A percentile compares a stretch with the other conserved stretches of the same genome.
These are phyloP conservation scores for Pseudoneurospora amorphoporcata DNA, from an alignment of 495 filamentous ascomycete species.

Conservation along the genomic window DNA sequence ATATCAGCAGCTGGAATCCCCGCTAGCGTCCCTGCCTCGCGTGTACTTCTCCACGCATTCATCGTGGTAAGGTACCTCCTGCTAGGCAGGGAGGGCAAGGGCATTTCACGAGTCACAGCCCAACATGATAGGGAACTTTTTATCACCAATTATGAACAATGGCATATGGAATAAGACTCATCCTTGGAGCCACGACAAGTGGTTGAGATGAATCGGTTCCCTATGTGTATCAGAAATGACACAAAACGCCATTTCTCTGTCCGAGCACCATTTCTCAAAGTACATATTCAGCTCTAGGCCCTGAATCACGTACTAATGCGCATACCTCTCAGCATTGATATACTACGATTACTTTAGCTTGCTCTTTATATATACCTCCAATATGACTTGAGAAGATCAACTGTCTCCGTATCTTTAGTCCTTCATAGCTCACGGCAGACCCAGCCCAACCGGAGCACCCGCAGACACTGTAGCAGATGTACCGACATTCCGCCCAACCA, in stretches of 20 bases:
- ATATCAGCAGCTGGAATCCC: not conserved
- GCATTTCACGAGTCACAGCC: not conserved
- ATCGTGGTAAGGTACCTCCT: not conserved
- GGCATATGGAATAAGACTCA: not conserved
- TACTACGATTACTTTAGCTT: not conserved
- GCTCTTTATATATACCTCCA: not conserved
- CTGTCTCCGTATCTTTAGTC: not conserved
- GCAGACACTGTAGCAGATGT: constrained; percentile 7
- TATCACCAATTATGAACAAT: not conserved
- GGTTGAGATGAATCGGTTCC: not conserved
- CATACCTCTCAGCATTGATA: not conserved
- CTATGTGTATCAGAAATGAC: not conserved
- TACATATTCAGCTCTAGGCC: not conserved
- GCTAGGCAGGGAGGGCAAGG: not conserved
- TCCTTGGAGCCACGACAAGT: not conserved
- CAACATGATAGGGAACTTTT: not conserved
- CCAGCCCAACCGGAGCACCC: constrained; percentile 30
- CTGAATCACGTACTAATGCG: not conserved
- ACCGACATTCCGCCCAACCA: constrained; percentile 41
- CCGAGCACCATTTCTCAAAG: not conserved
- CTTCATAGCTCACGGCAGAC: constrained; percentile 19
- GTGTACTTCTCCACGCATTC: not conserved
- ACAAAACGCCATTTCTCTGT: not conserved
- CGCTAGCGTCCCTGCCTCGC: not conserved
- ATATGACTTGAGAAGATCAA: not conserved